These are phyloP conservation scores for Lentinus brumalis DNA, from an alignment of 768 basidiomycete genomes.

Conservation along the genomic window DNA sequence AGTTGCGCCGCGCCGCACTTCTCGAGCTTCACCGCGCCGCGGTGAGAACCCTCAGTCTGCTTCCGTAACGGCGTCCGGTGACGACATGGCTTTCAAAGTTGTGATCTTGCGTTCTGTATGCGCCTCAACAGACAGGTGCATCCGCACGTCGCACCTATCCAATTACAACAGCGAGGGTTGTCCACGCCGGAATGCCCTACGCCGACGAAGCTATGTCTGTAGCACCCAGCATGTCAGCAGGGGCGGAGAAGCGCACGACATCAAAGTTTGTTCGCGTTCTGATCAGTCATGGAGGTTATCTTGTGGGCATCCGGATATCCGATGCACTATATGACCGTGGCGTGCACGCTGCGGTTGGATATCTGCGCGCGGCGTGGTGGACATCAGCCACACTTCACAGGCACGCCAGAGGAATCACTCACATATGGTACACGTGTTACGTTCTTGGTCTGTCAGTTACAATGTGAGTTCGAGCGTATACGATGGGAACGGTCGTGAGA, in stretches of 20 bases:
- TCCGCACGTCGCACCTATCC: neutral
- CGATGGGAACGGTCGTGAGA: neutral
- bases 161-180: neutral
- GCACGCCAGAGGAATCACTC: neutral
- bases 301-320: neutral
- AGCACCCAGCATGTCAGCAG: neutral
- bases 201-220: neutral
- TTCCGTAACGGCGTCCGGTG: conserved; percentile 1
- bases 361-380: neutral
- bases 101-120: neutral
- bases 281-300: neutral
- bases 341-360: neutral
- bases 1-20: neutral
- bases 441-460: neutral
- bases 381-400: neutral
- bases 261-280: neutral
- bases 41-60: neutral
- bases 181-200: neutral
- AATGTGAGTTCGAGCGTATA: neutral
- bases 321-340: neutral
- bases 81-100: neutral
- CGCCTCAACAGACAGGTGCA: neutral
- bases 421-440: neutral
- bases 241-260: neutral
- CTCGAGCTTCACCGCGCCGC: neutral